Percentiles rank a stretch among this genome's conserved stretches.
Evolutionary conservation across 1,284 basidiomycete species (phyloP).

Genomic region (Marasmius fiardii): DNA sequence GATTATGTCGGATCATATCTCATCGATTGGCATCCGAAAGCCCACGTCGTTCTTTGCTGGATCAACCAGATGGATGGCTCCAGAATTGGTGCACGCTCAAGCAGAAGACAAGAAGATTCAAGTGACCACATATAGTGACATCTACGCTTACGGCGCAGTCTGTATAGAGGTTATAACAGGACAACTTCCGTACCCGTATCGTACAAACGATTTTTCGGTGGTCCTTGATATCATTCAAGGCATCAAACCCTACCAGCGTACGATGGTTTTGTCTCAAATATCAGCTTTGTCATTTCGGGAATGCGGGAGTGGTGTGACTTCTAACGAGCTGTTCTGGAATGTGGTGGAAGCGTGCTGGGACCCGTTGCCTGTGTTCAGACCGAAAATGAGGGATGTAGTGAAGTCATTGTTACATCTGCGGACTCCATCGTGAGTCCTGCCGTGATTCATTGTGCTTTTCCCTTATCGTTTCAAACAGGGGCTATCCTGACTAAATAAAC

Average conservation of each 20-base stretch:
- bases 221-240: constrained; percentile 50
- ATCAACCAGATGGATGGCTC: constrained; percentile 51
- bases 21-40: not conserved
- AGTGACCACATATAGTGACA: constrained; percentile 49
- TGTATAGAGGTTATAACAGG: constrained; percentile 57
- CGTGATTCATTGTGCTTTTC: no score
- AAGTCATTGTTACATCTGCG: not conserved
- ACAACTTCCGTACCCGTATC: constrained; percentile 45
- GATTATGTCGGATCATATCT: not conserved
- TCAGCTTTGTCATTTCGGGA: no score
- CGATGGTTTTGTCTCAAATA: not conserved
- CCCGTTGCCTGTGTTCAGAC: not conserved
- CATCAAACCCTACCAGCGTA: constrained; percentile 33
- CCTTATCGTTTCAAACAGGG: no score
- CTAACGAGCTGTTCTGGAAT: not conserved
- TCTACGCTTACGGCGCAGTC: constrained; percentile 54
- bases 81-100: constrained; percentile 38
- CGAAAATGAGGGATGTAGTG: not conserved
- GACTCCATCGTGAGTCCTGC: not conserved
- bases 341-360: not conserved
- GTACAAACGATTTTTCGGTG: constrained; percentile 51
- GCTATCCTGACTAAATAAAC: no score
- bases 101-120: constrained; percentile 21
- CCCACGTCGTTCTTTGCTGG: constrained; percentile 48
- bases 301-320: not conserved